These are phyloP conservation scores for Mortierella antarctica DNA, from an alignment of 192 early-diverging fungal genomes.

Conservation along the genomic window DNA sequence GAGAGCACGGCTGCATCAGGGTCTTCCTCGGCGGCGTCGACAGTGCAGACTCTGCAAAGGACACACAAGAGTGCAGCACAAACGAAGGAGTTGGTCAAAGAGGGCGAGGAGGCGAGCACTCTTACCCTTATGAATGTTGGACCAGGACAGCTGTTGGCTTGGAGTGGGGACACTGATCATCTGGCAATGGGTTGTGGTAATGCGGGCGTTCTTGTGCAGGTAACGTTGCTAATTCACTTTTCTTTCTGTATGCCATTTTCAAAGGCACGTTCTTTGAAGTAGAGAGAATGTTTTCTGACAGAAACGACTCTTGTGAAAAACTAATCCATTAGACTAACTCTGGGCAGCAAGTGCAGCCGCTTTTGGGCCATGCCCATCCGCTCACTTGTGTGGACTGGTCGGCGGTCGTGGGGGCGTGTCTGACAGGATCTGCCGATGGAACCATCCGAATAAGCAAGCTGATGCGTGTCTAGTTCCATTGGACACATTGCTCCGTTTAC, in stretches of 20 bases:
- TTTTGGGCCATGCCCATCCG: slow-evolving; percentile 54
- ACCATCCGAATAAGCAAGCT: slow-evolving; percentile 64
- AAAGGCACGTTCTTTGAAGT: not conserved
- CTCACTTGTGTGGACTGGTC: slow-evolving; percentile 67
- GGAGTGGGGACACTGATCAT: slow-evolving; percentile 66
- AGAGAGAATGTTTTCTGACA: no score
- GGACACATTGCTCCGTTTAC: no score
- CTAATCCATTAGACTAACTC: slow-evolving; percentile 36
- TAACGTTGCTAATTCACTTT: not conserved
- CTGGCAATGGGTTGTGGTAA: slow-evolving; percentile 58
- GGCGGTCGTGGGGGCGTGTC: slow-evolving; percentile 57
- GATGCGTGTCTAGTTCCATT: slow-evolving; percentile 48
- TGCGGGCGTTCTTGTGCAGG: slow-evolving; percentile 61
- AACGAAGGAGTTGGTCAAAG: not conserved
- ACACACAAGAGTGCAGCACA: slow-evolving; percentile 8
- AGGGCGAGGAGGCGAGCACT: slow-evolving; percentile 9
- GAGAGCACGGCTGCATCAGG: not conserved
- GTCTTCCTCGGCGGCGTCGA: slow-evolving; percentile 2
- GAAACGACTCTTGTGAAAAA: not conserved
- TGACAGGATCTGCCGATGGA: slow-evolving; percentile 63
- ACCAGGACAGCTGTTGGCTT: slow-evolving; percentile 60
- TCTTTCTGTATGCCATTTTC: not conserved
- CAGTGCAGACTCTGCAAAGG: not conserved
- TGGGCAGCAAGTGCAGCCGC: slow-evolving; percentile 55
- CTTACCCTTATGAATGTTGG: slow-evolving; percentile 42